Evolutionary conservation across 2,329 filamentous ascomycete species (phyloP), one percentile per base, ranked within the genome.

Genomic region (Diaporthe nobilis): DNA sequence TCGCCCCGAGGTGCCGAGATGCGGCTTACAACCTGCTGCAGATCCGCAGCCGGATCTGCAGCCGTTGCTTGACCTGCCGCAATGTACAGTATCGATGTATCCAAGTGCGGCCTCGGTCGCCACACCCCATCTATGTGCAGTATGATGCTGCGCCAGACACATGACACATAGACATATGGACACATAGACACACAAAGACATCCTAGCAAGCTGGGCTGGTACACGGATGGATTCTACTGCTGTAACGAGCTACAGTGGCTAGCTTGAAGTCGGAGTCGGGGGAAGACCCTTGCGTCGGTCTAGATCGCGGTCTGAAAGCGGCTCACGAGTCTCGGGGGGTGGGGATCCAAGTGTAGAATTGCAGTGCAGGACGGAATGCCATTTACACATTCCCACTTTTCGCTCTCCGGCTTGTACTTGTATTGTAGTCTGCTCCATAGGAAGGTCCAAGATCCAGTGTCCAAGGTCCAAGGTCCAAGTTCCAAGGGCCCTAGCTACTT

Each of bases 271-370:
- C 1, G 22, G 60, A 17, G 60, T 12, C 15, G 22, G 60, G 37
- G 60, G 60, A 15, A 31, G 39, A 31, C 34, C 60, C 60, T 63
- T 25, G 60, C 8, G 22, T 15, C 55, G 63, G 63, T 68, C 63
- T 68, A 53, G 63, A 68, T 68, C 63, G 22, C 9, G 63, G 63
- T 53, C 63, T 53, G 47, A 51, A 51, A 53, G 63, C 63, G 63
- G 63, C 63, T 68, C 63, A 39, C 22, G 17, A 25, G 31, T 22
- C n/a, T 47, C n/a, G 17, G 31, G 20, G 44, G n/a, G 12, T 44
- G 22, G 61, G 25, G 12, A 17, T 10, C 37, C 9, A 39, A 39
- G 9, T 12, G 37, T 39, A 39, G 37, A 39, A 39, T 39, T 39
- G 37, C 37, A 39, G 37, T 39, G 37, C 37, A 39, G 37, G 37